Percentiles rank a stretch among this genome's conserved stretches.
Conservation (phyloP, 768 basidiomycete species). For the Psilocybe tampanensis region DNA sequence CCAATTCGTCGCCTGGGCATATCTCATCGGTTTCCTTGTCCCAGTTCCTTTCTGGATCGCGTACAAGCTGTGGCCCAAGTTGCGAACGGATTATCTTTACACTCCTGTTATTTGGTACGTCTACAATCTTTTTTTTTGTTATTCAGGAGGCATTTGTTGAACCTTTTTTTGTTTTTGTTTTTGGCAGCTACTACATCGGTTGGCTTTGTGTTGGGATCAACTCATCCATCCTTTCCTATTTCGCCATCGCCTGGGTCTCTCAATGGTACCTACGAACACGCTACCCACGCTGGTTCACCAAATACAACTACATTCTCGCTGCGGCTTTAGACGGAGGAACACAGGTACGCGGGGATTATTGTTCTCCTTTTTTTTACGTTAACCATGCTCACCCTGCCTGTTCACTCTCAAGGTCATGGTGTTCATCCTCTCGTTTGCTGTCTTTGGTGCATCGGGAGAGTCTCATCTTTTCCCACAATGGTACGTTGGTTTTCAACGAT, state of each 20-base stretch:
- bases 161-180: too few species aligned
- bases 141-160: too few species aligned
- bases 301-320: conserved; percentile 44
- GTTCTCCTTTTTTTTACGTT: not conserved
- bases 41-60: conserved; percentile 57
- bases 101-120: conserved; percentile 47
- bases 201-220: conserved; percentile 55
- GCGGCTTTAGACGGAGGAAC: conserved; percentile 40
- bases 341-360: conserved; percentile 23
- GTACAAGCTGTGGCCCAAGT: conserved; percentile 45
- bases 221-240: conserved; percentile 42
- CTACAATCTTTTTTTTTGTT: too few species aligned
- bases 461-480: conserved; percentile 54
- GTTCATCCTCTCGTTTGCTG: conserved; percentile 51
- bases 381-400: not conserved
- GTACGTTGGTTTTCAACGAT: conserved; percentile 21
- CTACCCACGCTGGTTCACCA: conserved; percentile 48
- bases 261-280: conserved; percentile 50
- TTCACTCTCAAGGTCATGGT: conserved; percentile 49
- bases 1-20: conserved; percentile 51
- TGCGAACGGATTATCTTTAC: conserved; percentile 47
- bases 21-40: conserved; percentile 48
- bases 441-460: conserved; percentile 52
- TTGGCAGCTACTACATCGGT: conserved; percentile 46
- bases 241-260: conserved; percentile 44